Evolutionary conservation across 306 rosid genomes (phyloP).

Genomic region (Cucurbita ficifolia): DNA sequence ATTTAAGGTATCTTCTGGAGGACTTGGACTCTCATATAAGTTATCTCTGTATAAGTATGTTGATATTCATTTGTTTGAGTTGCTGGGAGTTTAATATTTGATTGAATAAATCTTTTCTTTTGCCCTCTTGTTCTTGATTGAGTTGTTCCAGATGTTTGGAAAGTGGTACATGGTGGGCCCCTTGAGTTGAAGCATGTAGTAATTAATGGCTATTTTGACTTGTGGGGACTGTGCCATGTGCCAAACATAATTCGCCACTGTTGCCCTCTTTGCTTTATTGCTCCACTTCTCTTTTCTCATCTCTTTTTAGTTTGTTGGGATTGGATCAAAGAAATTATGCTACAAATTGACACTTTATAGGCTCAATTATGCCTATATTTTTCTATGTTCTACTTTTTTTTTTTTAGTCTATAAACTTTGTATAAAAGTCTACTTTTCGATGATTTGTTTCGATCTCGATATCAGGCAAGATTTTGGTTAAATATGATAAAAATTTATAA

Average conservation of each 20-base stretch:
- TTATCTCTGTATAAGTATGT: background rate
- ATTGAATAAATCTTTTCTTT: background rate
- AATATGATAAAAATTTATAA: too few species aligned
- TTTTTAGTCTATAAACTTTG: background rate
- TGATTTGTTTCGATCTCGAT: background rate
- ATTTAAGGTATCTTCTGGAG: background rate
- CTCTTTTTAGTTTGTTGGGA: background rate
- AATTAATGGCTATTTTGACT: slow-evolving; percentile 13
- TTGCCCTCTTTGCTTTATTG: slow-evolving; percentile 13
- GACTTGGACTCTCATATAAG: background rate
- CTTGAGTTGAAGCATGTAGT: slow-evolving; percentile 5
- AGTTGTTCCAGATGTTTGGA: slow-evolving; percentile 40
- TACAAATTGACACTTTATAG: background rate
- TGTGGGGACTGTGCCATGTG: slow-evolving; percentile 39
- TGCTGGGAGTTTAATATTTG: background rate
- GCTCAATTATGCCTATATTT: background rate
- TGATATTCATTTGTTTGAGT: slow-evolving; percentile 14
- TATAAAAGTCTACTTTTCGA: background rate
- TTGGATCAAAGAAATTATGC: background rate
- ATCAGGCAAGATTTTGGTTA: too few species aligned
- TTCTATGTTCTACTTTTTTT: background rate
- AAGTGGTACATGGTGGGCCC: slow-evolving; percentile 33
- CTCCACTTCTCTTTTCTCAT: background rate
- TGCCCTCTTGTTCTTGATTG: background rate
- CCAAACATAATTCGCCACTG: slow-evolving; percentile 6